Evolutionary conservation across 2,329 filamentous ascomycete genomes (phyloP).

Genomic region (Neurospora sp.): DNA sequence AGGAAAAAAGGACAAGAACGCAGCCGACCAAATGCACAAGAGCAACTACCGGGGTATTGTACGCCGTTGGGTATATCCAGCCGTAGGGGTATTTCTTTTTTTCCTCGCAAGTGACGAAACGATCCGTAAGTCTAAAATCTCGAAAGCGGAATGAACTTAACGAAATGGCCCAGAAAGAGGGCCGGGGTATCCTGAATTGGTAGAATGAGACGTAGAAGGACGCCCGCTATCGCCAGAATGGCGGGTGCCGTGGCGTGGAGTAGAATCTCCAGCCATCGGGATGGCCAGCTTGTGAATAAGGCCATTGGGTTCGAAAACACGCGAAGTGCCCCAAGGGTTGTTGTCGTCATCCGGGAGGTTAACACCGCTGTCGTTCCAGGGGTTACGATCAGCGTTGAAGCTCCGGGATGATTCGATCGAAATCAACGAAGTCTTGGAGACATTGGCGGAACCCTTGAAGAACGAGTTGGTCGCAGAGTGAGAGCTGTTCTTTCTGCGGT

Average conservation of each 20-base stretch:
- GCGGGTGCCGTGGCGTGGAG: constrained; percentile 72
- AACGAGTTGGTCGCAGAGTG: constrained; percentile 73
- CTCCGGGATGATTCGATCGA: constrained; percentile 93
- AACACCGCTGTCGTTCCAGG: constrained; percentile 96
- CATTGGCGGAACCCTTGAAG: constrained; percentile 86
- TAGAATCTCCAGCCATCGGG: constrained; percentile 68
- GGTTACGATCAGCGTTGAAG: constrained; percentile 82
- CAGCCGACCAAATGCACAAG: constrained; percentile 38
- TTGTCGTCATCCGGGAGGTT: constrained; percentile 88
- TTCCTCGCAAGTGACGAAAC: constrained; percentile 32
- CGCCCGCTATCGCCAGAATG: constrained; percentile 85
- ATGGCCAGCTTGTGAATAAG: constrained; percentile 53
- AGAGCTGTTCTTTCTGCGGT: constrained; percentile 86
- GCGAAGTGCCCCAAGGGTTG: constrained; percentile 51
- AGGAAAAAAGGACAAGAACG: constrained; percentile 26
- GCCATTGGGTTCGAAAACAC: constrained; percentile 41
- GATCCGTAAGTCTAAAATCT: constrained; percentile 30
- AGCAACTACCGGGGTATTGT: constrained; percentile 42
- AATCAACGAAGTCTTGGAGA: constrained; percentile 89
- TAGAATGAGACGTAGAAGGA: constrained; percentile 90
- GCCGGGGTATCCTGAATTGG: constrained; percentile 90
- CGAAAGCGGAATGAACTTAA: constrained; percentile 46
- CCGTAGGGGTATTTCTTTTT: constrained; percentile 41
- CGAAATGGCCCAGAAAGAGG: constrained; percentile 74
- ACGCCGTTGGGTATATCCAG: constrained; percentile 57